phyloP scores from a whole-genome alignment of 2,329 filamentous ascomycete species.

The Cladosporium halotolerans region DNA sequence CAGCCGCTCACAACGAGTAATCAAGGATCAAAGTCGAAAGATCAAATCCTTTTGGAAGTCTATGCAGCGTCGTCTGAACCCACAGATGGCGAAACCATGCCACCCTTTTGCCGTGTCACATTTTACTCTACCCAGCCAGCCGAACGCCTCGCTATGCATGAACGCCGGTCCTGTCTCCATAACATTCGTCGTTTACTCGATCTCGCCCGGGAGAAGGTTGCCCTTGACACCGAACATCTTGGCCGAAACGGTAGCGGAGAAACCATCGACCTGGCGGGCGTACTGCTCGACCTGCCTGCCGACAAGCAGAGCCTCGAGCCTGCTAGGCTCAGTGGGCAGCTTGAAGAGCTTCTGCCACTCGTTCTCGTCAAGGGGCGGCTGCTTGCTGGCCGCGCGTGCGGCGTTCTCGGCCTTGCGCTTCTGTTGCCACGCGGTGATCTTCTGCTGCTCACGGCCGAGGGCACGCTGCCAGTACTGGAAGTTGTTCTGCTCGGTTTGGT shows the following conservation, averaged over 20 bases:
- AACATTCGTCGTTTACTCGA: conserved; percentile 6
- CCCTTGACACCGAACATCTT: conserved; percentile 97
- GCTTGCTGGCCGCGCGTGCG: conserved; percentile 76
- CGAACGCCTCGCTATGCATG: conserved; percentile 12
- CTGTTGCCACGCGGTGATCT: conserved; percentile 92
- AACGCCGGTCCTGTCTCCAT: conserved; percentile 10
- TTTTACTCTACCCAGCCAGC: conserved; percentile 10
- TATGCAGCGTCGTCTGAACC: background rate
- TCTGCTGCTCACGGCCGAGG: conserved; percentile 85
- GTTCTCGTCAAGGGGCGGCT: conserved; percentile 82
- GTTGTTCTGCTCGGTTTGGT: conserved; percentile 99
- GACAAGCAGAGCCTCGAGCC: conserved; percentile 89
- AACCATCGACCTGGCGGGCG: conserved; percentile 92
- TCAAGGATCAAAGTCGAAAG: background rate
- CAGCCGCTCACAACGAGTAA: no score
- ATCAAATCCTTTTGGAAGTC: background rate
- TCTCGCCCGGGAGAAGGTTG: conserved; percentile 48
- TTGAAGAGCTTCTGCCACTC: conserved; percentile 99
- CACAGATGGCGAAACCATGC: background rate
- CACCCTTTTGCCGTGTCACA: conserved; percentile 2
- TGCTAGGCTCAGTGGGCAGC: conserved; percentile 87
- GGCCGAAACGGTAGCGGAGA: conserved; percentile 80
- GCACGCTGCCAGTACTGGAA: conserved; percentile 96
- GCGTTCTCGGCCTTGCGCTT: conserved; percentile 97
- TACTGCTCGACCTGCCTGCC: conserved; percentile 97